These are phyloP conservation scores for Phytophthora constricta DNA, from an alignment of 352 stramenopile species.

Conservation along the genomic window DNA sequence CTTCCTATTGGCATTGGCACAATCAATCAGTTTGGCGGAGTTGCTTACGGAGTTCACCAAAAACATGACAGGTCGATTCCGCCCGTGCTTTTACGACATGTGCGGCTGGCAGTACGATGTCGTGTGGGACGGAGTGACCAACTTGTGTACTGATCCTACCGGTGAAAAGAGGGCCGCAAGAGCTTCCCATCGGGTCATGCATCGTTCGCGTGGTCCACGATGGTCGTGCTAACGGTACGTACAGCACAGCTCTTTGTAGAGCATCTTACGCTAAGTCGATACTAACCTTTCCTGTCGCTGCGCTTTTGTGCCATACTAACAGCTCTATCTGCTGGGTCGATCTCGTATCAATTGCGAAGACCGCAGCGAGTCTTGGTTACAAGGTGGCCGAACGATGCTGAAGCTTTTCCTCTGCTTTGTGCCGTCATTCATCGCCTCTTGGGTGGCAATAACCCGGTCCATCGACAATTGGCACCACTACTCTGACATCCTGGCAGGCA, in stretches of 20 bases:
- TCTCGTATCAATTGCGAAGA: slow-evolving; percentile 57
- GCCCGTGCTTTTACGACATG: slow-evolving; percentile 81
- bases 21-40: slow-evolving; percentile 54
- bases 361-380: slow-evolving; percentile 47
- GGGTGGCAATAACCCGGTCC: slow-evolving; percentile 74
- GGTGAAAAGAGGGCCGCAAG: slow-evolving; percentile 70
- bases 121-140: slow-evolving; percentile 68
- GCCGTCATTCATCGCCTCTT: slow-evolving; percentile 62
- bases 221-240: slow-evolving; percentile 72
- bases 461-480: slow-evolving; percentile 88
- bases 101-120: slow-evolving; percentile 71
- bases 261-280: background rate
- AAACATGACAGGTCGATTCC: slow-evolving; percentile 70
- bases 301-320: background rate
- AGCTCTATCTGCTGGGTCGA: slow-evolving; percentile 77
- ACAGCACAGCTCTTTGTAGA: background rate
- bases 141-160: slow-evolving; percentile 54
- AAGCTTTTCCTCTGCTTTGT: slow-evolving; percentile 78
- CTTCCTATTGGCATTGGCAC: slow-evolving; percentile 57
- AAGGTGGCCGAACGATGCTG: slow-evolving; percentile 56
- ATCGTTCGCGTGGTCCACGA: slow-evolving; percentile 75
- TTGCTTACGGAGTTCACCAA: slow-evolving; percentile 80
- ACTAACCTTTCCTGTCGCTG: slow-evolving; percentile 4
- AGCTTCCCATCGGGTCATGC: slow-evolving; percentile 75
- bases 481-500: slow-evolving; percentile 70